Base-by-base conservation (phyloP, 148 eudicot genomes). In the Chenopodium berlandieri region DNA sequence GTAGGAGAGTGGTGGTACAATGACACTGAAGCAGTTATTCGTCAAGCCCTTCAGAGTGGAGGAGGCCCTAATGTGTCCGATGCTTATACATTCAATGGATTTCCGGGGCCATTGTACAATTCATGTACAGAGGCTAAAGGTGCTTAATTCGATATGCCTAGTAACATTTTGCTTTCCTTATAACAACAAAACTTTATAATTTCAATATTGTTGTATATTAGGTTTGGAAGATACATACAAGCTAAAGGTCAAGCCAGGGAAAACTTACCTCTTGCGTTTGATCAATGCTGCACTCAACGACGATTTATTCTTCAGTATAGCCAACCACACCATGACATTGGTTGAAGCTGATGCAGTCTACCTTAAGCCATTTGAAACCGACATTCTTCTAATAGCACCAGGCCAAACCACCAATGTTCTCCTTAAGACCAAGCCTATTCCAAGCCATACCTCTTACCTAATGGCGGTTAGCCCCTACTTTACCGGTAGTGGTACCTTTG, bases 241-340 rank as follows among this genome's bases (percentile, higher is more conserved):
- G 85, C 83, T 93, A 30, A 91, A 88, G 81, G 97, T 91, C 22
- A 78, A 85, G 85, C 89, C 94, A 1, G 93, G 94, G 5, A 91
- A 87, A 81, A 93, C 94, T 0, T 93, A 93, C 47, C 87, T 90
- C 2, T 86, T 93, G 34, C 94, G 93, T 13, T 50, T 93, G 7
- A 88, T 92, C 90, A 92, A 92, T 65, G 90, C 90, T 88, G 97
- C 97, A 79, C 94, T 91, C 86, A 93, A 90, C 37, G 97, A 90
- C 50, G 93, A 93, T 0, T 94, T 93, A 40, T 91, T 93, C 81
- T 93, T 93, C 77, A 82, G 87, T 71, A 93, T 91, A 40, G 85
- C 92, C 0, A 90, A 90, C 86, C 97, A 93, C 82, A 80, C 92
- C 2, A 63, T 93, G 81, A 93, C 88, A 0, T 85, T 91, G 0